Base-by-base conservation (phyloP, 768 basidiomycete species). In the Rickenella mellea region DNA sequence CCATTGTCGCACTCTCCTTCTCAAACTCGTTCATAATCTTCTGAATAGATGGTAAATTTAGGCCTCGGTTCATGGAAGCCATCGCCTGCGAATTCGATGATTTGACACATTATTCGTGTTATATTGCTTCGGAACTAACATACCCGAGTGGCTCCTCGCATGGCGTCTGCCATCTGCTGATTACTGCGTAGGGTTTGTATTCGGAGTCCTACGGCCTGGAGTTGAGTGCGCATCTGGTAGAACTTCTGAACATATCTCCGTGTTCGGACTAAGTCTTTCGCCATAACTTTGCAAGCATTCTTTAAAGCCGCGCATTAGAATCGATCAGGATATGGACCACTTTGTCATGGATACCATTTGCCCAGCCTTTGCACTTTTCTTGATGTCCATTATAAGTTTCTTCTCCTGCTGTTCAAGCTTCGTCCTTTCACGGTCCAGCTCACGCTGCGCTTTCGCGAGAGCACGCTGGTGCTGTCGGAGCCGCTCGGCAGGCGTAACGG, bases 201-300 rank as follows among this genome's bases (percentile, higher is more conserved):
- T 48, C 96, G 74, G 43, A 99, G 69, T 9, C 85, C 80, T 30
- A 99, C 89, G 5, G 94, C 96, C 62, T 99, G 96, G 1, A 99
- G 74, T 58, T 98, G 96, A 2, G 96, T 98, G 44, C 89, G 78
- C 94, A 99, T 98, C 58, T 93, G 90, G 58, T 96, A 88, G 70
- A 99, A 99, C 61, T 97, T 98, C 65, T 97, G 91, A 20, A 92
- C 72, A 58, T 99, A 98, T 55, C 87, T 78, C 38, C 96, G 74
- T 9, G 94, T 98, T 49, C 96, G 79, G 49, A 98, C 91, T 43
- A 99, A 83, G 59, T 99, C 96, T 62, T 96, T 98, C 20, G 96
- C 96, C 85, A 97, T 96, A 50, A 98, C 86, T 73, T 98, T 98
- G 70, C 93, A 97, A 17, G 94, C 91, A 58, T 90, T 91, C 94